phyloP scores from a whole-genome alignment of 2,329 filamentous ascomycete species.

The Alternaria brassicae region DNA sequence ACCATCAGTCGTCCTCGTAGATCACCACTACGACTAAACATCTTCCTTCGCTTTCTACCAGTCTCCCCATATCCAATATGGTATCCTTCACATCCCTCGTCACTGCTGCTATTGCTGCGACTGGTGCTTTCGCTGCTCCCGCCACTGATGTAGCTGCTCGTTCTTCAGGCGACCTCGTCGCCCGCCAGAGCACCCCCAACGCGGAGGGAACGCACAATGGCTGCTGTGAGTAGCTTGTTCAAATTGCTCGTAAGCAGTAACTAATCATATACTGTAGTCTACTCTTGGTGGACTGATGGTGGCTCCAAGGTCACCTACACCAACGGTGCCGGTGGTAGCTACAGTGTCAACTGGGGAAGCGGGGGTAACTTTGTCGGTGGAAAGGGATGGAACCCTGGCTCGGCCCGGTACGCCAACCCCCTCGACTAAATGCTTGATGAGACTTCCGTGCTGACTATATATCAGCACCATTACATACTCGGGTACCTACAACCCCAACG shows the following conservation, averaged over 20 bases:
- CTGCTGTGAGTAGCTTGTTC: constrained; percentile 60
- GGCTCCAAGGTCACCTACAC: constrained; percentile 61
- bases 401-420: constrained; percentile 52
- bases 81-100: constrained; percentile 40
- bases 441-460: not conserved
- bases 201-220: constrained; percentile 62
- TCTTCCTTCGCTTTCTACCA: constrained; percentile 10
- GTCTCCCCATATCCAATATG: constrained; percentile 26
- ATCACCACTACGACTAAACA: constrained; percentile 22
- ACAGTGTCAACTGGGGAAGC: constrained; percentile 59
- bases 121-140: constrained; percentile 36
- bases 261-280: constrained; percentile 37
- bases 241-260: not conserved
- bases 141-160: constrained; percentile 49
- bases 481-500: constrained; percentile 44
- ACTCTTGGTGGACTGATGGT: constrained; percentile 67
- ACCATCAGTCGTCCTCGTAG: constrained; percentile 17
- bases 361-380: constrained; percentile 65
- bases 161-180: constrained; percentile 35
- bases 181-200: constrained; percentile 53
- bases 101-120: constrained; percentile 34
- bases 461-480: constrained; percentile 45
- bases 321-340: constrained; percentile 60
- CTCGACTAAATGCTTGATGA: constrained; percentile 3
- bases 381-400: constrained; percentile 66